These are phyloP conservation scores for Leishmania guyanensis DNA, from an alignment of 208 protist genomes.

Conservation along the genomic window DNA sequence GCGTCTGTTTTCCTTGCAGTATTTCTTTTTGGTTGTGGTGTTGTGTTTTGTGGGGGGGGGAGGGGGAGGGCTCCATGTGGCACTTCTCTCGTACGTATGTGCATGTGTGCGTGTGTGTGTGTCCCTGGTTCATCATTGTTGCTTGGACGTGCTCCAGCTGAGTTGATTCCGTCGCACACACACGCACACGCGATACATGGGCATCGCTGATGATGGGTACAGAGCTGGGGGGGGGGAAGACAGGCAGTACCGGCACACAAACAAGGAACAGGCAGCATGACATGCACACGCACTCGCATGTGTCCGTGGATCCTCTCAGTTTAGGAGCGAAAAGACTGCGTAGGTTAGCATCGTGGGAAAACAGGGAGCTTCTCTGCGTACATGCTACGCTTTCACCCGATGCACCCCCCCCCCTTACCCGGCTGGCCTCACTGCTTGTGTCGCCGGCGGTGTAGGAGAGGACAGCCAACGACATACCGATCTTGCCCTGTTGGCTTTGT, in stretches of 20 bases:
- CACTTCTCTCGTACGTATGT: no score
- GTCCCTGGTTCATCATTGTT: background rate
- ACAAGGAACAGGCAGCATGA: background rate
- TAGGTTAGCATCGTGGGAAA: background rate
- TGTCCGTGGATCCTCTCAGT: background rate
- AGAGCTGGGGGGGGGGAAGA: background rate
- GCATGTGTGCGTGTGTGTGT: background rate
- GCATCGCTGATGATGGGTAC: background rate
- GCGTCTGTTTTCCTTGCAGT: background rate
- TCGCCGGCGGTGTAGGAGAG: background rate
- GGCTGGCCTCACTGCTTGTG: background rate
- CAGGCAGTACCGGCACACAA: background rate
- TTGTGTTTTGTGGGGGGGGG: background rate
- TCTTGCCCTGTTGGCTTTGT: background rate
- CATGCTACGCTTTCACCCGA: background rate
- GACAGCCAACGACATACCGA: background rate
- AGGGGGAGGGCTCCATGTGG: no score
- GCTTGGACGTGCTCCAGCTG: background rate
- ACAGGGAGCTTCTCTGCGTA: background rate
- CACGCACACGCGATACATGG: background rate
- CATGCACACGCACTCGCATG: background rate
- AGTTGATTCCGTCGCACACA: background rate
- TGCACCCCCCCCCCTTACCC: background rate
- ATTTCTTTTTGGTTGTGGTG: conserved; percentile 7
- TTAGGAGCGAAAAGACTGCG: background rate